phyloP scores from a whole-genome alignment of 2,329 filamentous ascomycete species.

The Fusarium penzigii region DNA sequence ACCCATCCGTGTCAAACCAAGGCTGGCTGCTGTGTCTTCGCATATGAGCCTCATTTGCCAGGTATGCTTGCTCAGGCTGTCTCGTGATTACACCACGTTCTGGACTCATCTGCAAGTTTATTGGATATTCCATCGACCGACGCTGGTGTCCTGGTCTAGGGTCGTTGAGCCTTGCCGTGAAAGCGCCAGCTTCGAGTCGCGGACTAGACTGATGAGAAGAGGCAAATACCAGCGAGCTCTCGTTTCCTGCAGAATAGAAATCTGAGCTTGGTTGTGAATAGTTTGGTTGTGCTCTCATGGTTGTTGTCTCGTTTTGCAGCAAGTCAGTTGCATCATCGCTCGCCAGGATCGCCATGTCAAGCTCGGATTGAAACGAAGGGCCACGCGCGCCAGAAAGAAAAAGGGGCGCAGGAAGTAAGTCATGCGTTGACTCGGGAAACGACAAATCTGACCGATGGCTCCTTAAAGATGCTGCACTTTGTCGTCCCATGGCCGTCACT shows the following conservation, averaged over 20 bases:
- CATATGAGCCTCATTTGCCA: conserved; percentile 23
- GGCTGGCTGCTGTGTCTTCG: conserved; percentile 13
- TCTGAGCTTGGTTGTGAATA: conserved; percentile 24
- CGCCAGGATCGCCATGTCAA: conserved; percentile 32
- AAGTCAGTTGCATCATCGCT: conserved; percentile 13
- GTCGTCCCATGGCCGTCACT: conserved; percentile 20
- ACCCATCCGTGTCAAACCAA: conserved; percentile 29
- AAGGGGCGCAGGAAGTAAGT: conserved; percentile 33
- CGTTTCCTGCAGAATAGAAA: conserved; percentile 32
- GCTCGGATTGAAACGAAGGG: conserved; percentile 29
- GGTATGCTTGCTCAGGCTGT: conserved; percentile 25
- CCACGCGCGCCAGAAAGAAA: conserved; percentile 28
- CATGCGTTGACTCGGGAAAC: conserved; percentile 32
- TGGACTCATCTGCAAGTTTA: conserved; percentile 12
- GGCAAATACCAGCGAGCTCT: conserved; percentile 37
- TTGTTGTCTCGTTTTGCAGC: conserved; percentile 18
- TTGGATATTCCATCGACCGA: not conserved
- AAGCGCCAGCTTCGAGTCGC: conserved; percentile 18
- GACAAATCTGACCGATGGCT: conserved; percentile 30
- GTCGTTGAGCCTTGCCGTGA: conserved; percentile 8
- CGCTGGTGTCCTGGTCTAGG: conserved; percentile 1
- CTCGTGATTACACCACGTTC: not conserved
- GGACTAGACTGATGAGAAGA: conserved; percentile 29
- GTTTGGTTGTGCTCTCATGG: conserved; percentile 19
- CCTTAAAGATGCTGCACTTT: conserved; percentile 27